Evolutionary conservation across 2,329 filamentous ascomycete genomes (phyloP), one percentile per base, ranked within the genome.

Genomic region (Zymoseptoria pseudotritici): DNA sequence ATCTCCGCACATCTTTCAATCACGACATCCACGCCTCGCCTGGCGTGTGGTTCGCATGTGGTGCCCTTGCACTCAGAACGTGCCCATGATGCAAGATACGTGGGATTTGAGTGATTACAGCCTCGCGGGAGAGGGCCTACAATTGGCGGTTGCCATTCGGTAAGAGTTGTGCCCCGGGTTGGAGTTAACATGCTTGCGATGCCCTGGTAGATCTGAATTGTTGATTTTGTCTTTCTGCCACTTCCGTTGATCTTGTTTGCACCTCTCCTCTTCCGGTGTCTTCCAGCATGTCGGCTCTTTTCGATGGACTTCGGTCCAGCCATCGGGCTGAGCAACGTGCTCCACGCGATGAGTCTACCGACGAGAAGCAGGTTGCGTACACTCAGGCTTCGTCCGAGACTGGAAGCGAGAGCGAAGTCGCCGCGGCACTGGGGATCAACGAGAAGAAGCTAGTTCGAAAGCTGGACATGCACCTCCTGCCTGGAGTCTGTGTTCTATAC

Each of bases 381-480:
- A 46, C 13, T 4, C 36, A 46, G 36, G 36, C 36, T 17, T 46
- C 55, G 17, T 31, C 50, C 9, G 56, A 60, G 50, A 53, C 55
- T 7, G 54, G 54, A 17, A 61, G 56, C 50, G 64, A 65, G 36
- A 24, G 57, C 22, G 64, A 65, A 19, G 56, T 66, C 50, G 64
- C 62, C n/a, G 60, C 61, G 1, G 53, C 60, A 52, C 59, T 62
- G 53, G 64, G 67, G 49, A 69, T 87, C 31, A 80, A 83, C 58
- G 85, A 88, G 67, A 81, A 77, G 50, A 74, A 77, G 0, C 73
- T 89, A 1, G 66, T 89, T 6, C 77, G 85, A 9, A 88, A 82
- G 76, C 80, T 79, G 50, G 79, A 74, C 31, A 55, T 67, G 10
- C 72, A 73, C 57, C 66, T 80, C 11, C 65, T 80, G 1, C 77